Conservation (phyloP, 495 filamentous ascomycete genomes). For the Xylaria palmicola region DNA sequence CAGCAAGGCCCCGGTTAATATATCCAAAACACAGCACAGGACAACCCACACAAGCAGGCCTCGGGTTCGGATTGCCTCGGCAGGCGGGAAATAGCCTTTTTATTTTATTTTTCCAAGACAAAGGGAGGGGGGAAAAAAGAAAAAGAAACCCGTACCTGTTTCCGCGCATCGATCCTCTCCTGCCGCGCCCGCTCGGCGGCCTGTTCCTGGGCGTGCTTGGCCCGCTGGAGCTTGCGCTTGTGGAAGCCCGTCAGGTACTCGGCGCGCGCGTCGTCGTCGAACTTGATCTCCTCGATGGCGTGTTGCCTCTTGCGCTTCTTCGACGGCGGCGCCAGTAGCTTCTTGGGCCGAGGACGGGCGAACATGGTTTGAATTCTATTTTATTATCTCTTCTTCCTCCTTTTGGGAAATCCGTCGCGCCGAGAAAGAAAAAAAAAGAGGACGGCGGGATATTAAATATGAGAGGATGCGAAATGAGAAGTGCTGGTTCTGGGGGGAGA, state of each 20-base stretch:
- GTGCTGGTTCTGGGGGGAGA: background rate
- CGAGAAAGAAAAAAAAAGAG: no score
- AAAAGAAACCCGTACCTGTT: constrained; percentile 59
- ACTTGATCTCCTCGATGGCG: constrained; percentile 73
- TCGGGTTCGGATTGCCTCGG: no score
- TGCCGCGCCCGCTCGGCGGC: constrained; percentile 70
- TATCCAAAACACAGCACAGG: no score
- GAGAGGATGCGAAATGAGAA: no score
- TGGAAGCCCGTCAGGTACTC: constrained; percentile 95
- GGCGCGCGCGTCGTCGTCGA: constrained; percentile 71
- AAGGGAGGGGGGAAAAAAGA: no score
- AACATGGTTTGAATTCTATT: constrained; percentile 35
- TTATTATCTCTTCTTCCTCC: background rate
- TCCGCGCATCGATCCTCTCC: constrained; percentile 68
- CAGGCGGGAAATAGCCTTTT: no score
- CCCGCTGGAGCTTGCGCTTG: constrained; percentile 84
- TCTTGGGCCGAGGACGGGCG: constrained; percentile 49
- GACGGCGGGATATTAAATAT: no score
- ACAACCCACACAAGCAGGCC: no score
- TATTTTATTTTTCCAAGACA: no score
- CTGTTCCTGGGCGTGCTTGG: constrained; percentile 77
- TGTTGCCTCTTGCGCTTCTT: constrained; percentile 65
- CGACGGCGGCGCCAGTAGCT: constrained; percentile 47
- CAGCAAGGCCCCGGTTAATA: no score
- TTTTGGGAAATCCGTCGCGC: no score